These are phyloP conservation scores for Euphorbia corollata DNA, from an alignment of 441 rosid species.

Conservation along the genomic window DNA sequence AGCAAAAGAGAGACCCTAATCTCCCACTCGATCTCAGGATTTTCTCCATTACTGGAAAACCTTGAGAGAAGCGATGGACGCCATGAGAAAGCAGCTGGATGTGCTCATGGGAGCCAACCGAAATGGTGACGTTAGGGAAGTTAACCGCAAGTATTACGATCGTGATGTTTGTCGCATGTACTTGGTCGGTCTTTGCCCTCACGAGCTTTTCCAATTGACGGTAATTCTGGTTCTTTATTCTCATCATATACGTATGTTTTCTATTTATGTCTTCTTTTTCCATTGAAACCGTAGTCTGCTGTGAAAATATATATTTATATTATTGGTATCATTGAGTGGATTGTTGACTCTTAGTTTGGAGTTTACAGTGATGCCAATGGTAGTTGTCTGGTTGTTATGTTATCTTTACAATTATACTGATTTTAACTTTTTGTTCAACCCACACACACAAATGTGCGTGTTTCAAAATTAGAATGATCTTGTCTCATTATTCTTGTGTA, in stretches of 20 bases:
- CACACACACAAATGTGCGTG: background rate
- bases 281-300: background rate
- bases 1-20: slow-evolving; percentile 12
- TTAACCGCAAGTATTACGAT: slow-evolving; percentile 94
- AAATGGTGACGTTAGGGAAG: slow-evolving; percentile 93
- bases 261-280: background rate
- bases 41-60: background rate
- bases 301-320: background rate
- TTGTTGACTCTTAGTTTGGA: background rate
- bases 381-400: too few species aligned
- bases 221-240: slow-evolving; percentile 27
- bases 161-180: slow-evolving; percentile 96
- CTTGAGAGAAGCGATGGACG: slow-evolving; percentile 51
- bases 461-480: background rate
- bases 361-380: background rate
- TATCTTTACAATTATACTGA: too few species aligned
- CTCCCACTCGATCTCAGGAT: background rate
- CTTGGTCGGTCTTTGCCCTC: slow-evolving; percentile 95
- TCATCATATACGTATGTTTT: too few species aligned
- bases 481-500: background rate
- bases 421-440: too few species aligned
- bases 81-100: slow-evolving; percentile 96
- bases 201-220: slow-evolving; percentile 95
- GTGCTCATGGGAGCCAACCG: slow-evolving; percentile 98
- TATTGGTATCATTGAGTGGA: background rate